Evolutionary conservation across 2,329 filamentous ascomycete species (phyloP).

Genomic region (Myriosclerotinia scirpicola): DNA sequence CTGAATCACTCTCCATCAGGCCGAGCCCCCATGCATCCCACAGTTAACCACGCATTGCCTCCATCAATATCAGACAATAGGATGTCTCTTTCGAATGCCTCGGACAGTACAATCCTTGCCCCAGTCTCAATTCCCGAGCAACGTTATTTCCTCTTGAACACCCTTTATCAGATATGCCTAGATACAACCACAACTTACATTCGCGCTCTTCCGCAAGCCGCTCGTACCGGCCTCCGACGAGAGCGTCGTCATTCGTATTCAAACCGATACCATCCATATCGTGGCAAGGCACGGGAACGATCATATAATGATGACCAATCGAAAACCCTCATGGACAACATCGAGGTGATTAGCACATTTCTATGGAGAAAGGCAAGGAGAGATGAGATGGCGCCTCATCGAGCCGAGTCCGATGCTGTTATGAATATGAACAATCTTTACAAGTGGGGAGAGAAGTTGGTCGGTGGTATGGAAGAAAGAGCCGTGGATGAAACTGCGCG

Average conservation of each 20-base stretch:
- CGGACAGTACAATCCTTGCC: slow-evolving; percentile 17
- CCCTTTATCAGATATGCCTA: slow-evolving; percentile 31
- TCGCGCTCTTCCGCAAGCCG: neutral
- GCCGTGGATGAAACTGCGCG: neutral
- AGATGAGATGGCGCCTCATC: slow-evolving; percentile 31
- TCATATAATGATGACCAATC: slow-evolving; percentile 13
- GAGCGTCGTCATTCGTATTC: slow-evolving; percentile 14
- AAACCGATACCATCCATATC: slow-evolving; percentile 18
- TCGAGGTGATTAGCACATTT: slow-evolving; percentile 29
- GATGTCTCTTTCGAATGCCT: slow-evolving; percentile 24
- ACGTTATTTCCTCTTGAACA: slow-evolving; percentile 27
- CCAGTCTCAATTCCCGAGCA: slow-evolving; percentile 23
- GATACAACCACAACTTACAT: slow-evolving; percentile 28
- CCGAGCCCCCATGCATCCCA: neutral
- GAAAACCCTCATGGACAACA: slow-evolving; percentile 33
- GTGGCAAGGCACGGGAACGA: slow-evolving; percentile 19
- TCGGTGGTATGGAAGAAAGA: slow-evolving; percentile 25
- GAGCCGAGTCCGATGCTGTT: slow-evolving; percentile 29
- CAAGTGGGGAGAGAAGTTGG: slow-evolving; percentile 29
- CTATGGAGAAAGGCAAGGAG: slow-evolving; percentile 32
- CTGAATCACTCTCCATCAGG: slow-evolving; percentile 5
- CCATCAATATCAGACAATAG: neutral
- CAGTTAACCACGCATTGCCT: neutral
- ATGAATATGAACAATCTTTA: slow-evolving; percentile 30
- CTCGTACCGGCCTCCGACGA: neutral